These are phyloP conservation scores for Rhynchospora pubera DNA, from an alignment of 176 grass and related monocot species.

Conservation along the genomic window DNA sequence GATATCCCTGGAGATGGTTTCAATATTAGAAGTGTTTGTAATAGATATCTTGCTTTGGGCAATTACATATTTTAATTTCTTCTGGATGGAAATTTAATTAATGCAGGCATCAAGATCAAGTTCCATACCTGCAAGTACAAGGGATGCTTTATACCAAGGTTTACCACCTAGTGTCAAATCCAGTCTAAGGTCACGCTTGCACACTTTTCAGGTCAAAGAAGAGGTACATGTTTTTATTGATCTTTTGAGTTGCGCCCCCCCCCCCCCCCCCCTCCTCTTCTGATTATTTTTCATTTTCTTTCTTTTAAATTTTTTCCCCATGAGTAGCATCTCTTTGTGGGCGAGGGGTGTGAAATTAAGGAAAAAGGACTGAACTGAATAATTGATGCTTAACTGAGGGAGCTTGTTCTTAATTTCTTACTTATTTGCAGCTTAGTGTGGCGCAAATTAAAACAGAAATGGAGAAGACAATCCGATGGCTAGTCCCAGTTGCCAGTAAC, in stretches of 20 bases:
- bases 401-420: neutral
- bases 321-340: neutral
- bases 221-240: conserved; percentile 42
- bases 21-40: neutral
- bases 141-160: conserved; percentile 78
- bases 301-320: neutral
- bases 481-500: conserved; percentile 76
- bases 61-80: conserved; percentile 26
- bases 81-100: conserved; percentile 26
- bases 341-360: neutral
- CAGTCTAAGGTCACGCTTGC: conserved; percentile 51
- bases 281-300: neutral
- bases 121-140: conserved; percentile 48
- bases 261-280: too few species aligned
- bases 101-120: conserved; percentile 66
- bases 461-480: conserved; percentile 84
- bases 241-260: neutral
- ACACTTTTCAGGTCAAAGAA: conserved; percentile 72
- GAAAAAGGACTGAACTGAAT: neutral
- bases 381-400: neutral
- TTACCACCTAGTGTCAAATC: conserved; percentile 75
- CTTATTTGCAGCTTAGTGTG: conserved; percentile 63
- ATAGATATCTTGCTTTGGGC: neutral
- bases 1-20: neutral
- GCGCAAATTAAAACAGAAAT: conserved; percentile 92